Conservation (phyloP, 2,329 filamentous ascomycete genomes). For the Talaromyces albobiverticillius region DNA sequence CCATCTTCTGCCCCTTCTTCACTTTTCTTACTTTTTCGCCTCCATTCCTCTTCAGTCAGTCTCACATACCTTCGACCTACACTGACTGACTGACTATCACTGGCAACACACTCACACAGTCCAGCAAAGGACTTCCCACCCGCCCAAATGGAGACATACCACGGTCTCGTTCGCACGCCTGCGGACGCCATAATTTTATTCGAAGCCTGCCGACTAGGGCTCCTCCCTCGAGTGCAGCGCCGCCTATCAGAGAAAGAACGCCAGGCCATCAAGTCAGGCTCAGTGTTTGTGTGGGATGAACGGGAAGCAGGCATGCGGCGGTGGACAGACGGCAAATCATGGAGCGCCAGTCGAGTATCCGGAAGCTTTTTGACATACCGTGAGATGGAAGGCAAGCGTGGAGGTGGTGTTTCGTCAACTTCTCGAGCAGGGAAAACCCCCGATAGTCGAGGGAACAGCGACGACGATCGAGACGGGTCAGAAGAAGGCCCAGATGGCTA, state of each 20-base stretch:
- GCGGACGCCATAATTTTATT: conserved; percentile 98
- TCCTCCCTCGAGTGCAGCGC: conserved; percentile 87
- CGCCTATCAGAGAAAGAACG: conserved; percentile 94
- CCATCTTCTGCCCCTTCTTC: not conserved
- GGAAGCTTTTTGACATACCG: conserved; percentile 96
- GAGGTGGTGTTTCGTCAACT: conserved; percentile 55
- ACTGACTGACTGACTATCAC: too few species aligned
- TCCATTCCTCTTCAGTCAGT: not conserved
- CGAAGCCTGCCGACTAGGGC: conserved; percentile 86
- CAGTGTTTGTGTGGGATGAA: conserved; percentile 99
- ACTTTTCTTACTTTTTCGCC: too few species aligned
- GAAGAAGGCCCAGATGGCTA: conserved; percentile 82
- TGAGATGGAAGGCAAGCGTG: conserved; percentile 98
- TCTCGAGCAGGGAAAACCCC: conserved; percentile 70
- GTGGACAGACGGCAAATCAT: conserved; percentile 99
- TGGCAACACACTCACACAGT: not conserved
- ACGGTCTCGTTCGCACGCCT: conserved; percentile 92
- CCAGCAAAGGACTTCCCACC: too few species aligned
- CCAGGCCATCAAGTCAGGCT: conserved; percentile 92
- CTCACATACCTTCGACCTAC: not conserved
- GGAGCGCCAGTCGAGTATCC: conserved; percentile 95
- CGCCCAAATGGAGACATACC: conserved; percentile 92
- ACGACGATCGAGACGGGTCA: conserved; percentile 71
- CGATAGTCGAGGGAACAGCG: conserved; percentile 75
- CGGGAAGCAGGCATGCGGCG: conserved; percentile 95